Base-by-base conservation (phyloP, 2,329 filamentous ascomycete genomes). In the Elsinoe ampelina region DNA sequence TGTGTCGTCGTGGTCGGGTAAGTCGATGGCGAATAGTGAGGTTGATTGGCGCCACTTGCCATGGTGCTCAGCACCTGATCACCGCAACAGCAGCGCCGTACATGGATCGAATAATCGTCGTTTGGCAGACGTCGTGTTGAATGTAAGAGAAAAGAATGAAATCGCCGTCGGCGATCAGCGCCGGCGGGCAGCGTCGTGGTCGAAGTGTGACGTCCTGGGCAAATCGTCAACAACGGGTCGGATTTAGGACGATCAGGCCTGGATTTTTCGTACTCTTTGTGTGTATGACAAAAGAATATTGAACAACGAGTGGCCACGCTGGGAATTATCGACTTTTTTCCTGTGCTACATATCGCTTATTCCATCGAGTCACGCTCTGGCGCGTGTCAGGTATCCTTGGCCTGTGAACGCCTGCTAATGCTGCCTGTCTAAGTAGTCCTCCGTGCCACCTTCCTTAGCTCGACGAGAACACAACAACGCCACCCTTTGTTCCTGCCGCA, bases 401-500 rank as follows among this genome's bases (percentile, higher is more conserved):
- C 48, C 48, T 39, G 19, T 39, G 34, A 52, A 39, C 48, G 48
- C 48, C 48, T 52, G 48, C 48, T 52, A 52, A 52, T 52, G 48
- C 48, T 52, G 48, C 48, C 48, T 52, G 26, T 39, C 48, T 39
- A 26, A 52, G 26, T 19, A 38, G n/a, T 52, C 32, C 30, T 30
- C 48, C 45, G 45, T 50, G 45, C 45, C 32, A 35, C 48, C 32
- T 15, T 13, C 15, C 26, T 26, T 15, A 35, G 32, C 41, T 45
- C 55, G 74, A 70, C 50, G 80, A 78, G 61, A 95, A 74, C 61
- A 93, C 79, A 58, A 81, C 88, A 55, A 97, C 72, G 45, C 83
- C 80, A 13, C 92, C 92, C 51, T 91, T 85, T 13, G 74, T 77
- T 65, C 87, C 88, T 61, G 95, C 77, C 15, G 85, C 80, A 54